phyloP scores from a whole-genome alignment of 2,329 filamentous ascomycete species.

The Grosmannia huntii region DNA sequence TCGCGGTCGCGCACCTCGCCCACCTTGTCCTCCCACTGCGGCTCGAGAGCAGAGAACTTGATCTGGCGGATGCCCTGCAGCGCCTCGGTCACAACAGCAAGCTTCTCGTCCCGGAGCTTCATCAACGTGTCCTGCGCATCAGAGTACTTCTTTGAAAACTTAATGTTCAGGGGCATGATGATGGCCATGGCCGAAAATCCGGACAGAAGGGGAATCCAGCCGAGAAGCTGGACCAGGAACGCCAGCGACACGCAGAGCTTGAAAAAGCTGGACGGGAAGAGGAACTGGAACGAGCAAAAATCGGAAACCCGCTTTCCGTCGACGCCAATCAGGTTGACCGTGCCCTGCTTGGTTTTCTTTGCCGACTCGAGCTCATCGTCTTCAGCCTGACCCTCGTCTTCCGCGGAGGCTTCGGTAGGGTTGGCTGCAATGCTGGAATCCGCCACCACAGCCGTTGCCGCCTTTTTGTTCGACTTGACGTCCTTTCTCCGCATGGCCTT shows the following conservation, averaged over 20 bases:
- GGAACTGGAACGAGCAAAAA: constrained; percentile 53
- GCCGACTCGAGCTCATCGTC: constrained; percentile 34
- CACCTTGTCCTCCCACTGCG: constrained; percentile 63
- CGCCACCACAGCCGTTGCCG: constrained; percentile 21
- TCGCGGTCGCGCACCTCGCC: constrained; percentile 51
- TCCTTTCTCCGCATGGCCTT: constrained; percentile 70
- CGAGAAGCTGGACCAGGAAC: constrained; percentile 57
- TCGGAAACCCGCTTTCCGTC: constrained; percentile 58
- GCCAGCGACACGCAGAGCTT: constrained; percentile 52
- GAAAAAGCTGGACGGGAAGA: constrained; percentile 48
- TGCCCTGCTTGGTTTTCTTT: constrained; percentile 50
- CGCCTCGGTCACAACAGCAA: constrained; percentile 64
- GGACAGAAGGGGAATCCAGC: constrained; percentile 54
- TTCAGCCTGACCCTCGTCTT: constrained; percentile 17
- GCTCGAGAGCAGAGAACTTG: constrained; percentile 68
- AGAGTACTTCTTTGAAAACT: constrained; percentile 51
- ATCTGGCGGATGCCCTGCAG: constrained; percentile 72
- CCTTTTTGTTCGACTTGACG: constrained; percentile 47
- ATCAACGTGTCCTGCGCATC: constrained; percentile 56
- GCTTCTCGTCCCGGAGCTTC: constrained; percentile 63
- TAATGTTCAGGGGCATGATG: constrained; percentile 56
- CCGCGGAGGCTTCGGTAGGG: constrained; percentile 11
- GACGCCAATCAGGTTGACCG: constrained; percentile 68
- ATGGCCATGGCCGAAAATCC: constrained; percentile 52
- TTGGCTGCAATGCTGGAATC: constrained; percentile 17